A percentile compares a stretch with the other conserved stretches of the same genome.
phyloP scores from a whole-genome alignment of 352 stramenopile species.

The Globisporangium barbulae region DNA sequence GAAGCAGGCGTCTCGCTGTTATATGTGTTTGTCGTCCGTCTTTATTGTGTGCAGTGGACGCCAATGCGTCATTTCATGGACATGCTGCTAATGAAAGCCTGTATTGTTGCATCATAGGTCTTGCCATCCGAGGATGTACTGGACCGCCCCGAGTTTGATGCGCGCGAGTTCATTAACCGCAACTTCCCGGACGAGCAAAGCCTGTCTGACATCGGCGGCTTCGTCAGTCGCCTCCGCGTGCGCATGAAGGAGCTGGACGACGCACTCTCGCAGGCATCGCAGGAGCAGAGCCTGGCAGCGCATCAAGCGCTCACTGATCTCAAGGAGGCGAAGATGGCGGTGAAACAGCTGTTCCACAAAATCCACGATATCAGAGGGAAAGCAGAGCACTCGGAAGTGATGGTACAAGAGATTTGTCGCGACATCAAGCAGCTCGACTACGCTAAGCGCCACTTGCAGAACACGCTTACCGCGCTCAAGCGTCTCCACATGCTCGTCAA shows the following conservation, averaged over 20 bases:
- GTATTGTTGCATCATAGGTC: conserved; percentile 27
- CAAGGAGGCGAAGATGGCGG: conserved; percentile 80
- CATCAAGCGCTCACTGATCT: conserved; percentile 80
- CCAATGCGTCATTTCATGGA: background rate
- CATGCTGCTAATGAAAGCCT: too few relatives aligned
- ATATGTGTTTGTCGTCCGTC: background rate
- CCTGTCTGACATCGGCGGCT: conserved; percentile 75
- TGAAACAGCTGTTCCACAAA: conserved; percentile 89
- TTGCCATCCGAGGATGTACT: conserved; percentile 85
- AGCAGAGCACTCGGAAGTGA: conserved; percentile 93
- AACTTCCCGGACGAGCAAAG: conserved; percentile 90
- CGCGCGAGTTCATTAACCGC: conserved; percentile 91
- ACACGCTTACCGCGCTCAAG: conserved; percentile 95
- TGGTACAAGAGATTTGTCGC: conserved; percentile 97
- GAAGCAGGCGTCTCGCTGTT: background rate
- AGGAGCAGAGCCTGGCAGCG: conserved; percentile 72
- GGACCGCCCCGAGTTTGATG: conserved; percentile 87
- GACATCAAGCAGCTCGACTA: conserved; percentile 99
- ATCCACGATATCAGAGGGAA: conserved; percentile 93
- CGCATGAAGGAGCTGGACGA: conserved; percentile 84
- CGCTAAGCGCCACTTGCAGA: conserved; percentile 96
- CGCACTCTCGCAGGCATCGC: conserved; percentile 69
- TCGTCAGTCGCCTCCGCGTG: conserved; percentile 70
- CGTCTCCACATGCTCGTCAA: conserved; percentile 98
- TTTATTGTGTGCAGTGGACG: background rate